These are phyloP conservation scores for Patellifolia procumbens DNA, from an alignment of 179 eudicot genomes.

Conservation along the genomic window DNA sequence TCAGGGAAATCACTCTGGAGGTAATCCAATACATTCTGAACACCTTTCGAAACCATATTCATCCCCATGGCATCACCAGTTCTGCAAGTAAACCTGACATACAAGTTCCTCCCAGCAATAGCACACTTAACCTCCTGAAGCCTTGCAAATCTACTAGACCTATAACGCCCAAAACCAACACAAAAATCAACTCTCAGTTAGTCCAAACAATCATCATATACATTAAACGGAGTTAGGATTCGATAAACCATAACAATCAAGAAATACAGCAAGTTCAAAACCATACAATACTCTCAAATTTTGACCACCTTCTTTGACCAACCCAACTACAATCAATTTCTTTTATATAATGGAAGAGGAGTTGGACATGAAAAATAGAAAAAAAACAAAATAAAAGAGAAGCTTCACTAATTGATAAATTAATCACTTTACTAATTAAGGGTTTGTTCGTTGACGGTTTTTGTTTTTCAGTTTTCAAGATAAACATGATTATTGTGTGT, in stretches of 20 bases:
- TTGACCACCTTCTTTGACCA: no score
- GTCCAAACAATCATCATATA: not conserved
- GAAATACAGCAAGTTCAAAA: not conserved
- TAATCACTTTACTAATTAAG: no score
- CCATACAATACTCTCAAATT: no score
- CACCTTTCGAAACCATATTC: conserved; percentile 59
- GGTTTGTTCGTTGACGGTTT: no score
- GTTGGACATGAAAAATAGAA: no score
- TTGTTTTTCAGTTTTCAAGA: no score
- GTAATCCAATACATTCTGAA: conserved; percentile 50
- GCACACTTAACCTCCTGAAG: conserved; percentile 47
- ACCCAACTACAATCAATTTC: no score
- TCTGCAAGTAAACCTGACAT: conserved; percentile 49
- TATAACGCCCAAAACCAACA: conserved; percentile 9
- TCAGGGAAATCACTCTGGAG: conserved; percentile 50
- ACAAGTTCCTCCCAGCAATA: conserved; percentile 49
- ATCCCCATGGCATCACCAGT: conserved; percentile 60
- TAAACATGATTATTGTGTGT: no score
- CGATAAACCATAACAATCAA: not conserved
- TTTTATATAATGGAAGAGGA: no score
- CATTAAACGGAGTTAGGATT: not conserved
- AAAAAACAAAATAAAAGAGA: no score
- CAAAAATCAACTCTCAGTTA: not conserved
- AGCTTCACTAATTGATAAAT: no score
- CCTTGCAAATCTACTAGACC: conserved; percentile 51